phyloP scores from a whole-genome alignment of 2,329 filamentous ascomycete genomes.

The Diplodia scrobiculata region DNA sequence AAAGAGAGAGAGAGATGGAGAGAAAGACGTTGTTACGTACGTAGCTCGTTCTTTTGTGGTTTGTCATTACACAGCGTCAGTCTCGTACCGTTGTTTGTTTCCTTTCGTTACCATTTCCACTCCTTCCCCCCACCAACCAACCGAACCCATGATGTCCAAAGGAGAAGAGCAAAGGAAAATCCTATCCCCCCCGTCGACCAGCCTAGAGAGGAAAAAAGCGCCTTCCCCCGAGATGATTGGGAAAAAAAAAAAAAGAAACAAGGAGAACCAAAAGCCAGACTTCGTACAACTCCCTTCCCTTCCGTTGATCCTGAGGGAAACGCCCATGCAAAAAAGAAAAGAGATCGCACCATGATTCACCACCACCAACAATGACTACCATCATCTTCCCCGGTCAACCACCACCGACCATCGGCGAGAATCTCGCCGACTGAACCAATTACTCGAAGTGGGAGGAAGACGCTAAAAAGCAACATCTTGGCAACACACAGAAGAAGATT shows the following conservation, averaged over 20 bases:
- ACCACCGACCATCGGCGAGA: not conserved
- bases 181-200: not conserved
- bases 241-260: not conserved
- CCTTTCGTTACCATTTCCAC: not conserved
- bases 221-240: not conserved
- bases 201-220: not conserved
- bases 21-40: slow-evolving; percentile 9
- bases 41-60: slow-evolving; percentile 4
- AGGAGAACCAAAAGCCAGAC: not conserved
- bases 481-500: slow-evolving; percentile 1
- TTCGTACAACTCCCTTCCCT: not conserved
- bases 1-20: too few relatives aligned
- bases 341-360: not conserved
- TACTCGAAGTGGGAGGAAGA: not conserved
- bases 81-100: not conserved
- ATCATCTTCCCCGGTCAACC: not conserved
- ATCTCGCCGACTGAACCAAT: not conserved
- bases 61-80: slow-evolving; percentile 24
- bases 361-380: not conserved
- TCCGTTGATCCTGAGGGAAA: not conserved
- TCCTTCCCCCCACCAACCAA: not conserved
- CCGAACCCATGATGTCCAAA: not conserved
- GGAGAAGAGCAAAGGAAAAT: not conserved
- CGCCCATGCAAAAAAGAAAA: not conserved
- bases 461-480: not conserved